These are phyloP conservation scores for Fusarium secorum DNA, from an alignment of 2,329 filamentous ascomycete genomes.

Conservation along the genomic window DNA sequence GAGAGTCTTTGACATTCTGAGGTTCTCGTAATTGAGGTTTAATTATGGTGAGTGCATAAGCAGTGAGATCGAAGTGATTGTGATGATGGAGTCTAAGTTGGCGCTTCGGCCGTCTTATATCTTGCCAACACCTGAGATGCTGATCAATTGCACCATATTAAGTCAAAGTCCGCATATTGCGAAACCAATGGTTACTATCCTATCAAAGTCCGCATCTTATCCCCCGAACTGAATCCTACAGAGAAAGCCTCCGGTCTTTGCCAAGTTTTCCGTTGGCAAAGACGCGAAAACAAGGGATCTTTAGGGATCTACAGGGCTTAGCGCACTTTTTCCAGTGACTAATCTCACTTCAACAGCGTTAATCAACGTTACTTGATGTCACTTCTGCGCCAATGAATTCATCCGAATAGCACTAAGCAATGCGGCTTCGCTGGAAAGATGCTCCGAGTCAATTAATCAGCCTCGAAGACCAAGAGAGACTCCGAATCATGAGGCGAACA, in stretches of 20 bases:
- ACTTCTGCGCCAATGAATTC: background rate
- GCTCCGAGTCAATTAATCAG: conserved; percentile 12
- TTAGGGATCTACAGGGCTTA: background rate
- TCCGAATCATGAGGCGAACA: background rate
- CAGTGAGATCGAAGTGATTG: background rate
- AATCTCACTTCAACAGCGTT: conserved; percentile 5
- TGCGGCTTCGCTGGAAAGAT: conserved; percentile 3
- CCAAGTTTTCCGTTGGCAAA: background rate
- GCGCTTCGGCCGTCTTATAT: background rate
- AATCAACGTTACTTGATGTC: conserved; percentile 2
- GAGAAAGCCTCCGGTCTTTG: background rate
- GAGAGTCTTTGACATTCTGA: conserved; percentile 47
- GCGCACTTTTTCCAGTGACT: background rate
- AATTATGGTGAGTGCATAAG: background rate
- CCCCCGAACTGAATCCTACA: background rate
- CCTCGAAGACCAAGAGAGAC: background rate
- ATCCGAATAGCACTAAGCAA: background rate
- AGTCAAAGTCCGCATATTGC: background rate
- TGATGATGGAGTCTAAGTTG: background rate
- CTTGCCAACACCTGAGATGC: background rate
- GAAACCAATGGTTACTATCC: background rate
- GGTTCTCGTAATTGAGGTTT: no score
- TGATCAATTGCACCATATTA: background rate
- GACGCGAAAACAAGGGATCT: background rate
- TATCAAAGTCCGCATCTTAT: background rate